A percentile compares a stretch with the other conserved stretches of the same genome.
phyloP scores from a whole-genome alignment of 2,329 filamentous ascomycete species.

The Calonectria crousiana region DNA sequence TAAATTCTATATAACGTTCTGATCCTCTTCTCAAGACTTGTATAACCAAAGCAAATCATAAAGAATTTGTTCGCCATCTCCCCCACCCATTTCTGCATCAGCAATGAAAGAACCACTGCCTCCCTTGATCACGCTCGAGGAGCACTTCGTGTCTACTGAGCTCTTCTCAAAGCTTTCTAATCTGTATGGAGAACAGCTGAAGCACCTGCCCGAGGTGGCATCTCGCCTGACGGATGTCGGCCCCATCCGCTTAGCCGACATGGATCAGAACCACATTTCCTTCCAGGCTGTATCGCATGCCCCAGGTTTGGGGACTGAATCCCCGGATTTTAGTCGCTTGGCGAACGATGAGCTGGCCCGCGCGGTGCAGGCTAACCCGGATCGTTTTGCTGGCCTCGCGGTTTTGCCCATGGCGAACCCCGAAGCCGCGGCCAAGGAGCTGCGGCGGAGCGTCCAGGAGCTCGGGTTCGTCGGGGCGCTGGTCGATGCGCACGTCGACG shows the following conservation, averaged over 20 bases:
- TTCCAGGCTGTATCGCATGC: conserved; percentile 25
- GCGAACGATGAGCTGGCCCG: conserved; percentile 19
- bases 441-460: conserved; percentile 45
- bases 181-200: conserved; percentile 14
- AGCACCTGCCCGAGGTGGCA: conserved; percentile 15
- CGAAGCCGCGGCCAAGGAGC: conserved; percentile 43
- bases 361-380: neutral
- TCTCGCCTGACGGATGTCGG: conserved; percentile 15
- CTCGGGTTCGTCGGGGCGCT: conserved; percentile 50
- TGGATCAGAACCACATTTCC: conserved; percentile 16
- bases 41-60: no score
- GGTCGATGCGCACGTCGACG: conserved; percentile 46
- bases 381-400: conserved; percentile 46
- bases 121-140: conserved; percentile 26
- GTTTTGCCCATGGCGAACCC: conserved; percentile 47
- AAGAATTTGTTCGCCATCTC: neutral
- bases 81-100: neutral
- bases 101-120: neutral
- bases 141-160: conserved; percentile 21
- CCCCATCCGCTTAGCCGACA: conserved; percentile 13
- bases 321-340: conserved; percentile 2
- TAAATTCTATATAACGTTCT: neutral
- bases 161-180: conserved; percentile 14
- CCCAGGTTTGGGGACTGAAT: conserved; percentile 11
- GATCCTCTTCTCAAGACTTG: no score